phyloP scores from a whole-genome alignment of 345 rosid species.

The Acer saccharum region DNA sequence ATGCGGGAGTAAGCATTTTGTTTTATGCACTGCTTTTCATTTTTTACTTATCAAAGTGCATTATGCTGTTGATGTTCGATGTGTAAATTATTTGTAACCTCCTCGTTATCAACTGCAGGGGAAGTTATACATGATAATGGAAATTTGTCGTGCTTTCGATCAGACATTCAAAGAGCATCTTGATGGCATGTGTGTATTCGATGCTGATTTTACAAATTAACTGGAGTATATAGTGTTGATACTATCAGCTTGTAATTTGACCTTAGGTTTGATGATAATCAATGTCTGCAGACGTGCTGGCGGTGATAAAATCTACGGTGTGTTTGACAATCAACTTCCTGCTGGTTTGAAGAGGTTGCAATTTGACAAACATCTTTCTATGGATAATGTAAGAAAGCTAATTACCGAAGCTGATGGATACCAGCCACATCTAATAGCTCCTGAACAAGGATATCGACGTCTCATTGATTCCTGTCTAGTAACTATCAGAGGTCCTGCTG shows the following conservation, averaged over 20 bases:
- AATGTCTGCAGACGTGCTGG: constrained; percentile 78
- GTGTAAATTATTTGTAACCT: not conserved
- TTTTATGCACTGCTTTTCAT: constrained; percentile 9
- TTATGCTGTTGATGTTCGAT: not conserved
- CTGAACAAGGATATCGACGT: constrained; percentile 95
- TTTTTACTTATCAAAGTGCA: constrained; percentile 1
- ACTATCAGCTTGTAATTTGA: constrained; percentile 5
- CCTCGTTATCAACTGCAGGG: constrained; percentile 55
- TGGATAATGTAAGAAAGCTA: constrained; percentile 83
- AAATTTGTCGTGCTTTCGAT: constrained; percentile 89
- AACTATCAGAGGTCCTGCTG: constrained; percentile 90
- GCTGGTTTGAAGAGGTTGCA: constrained; percentile 91
- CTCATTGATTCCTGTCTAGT: constrained; percentile 87
- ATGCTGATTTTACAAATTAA: not conserved
- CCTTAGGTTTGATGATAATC: constrained; percentile 11
- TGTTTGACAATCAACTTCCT: constrained; percentile 90
- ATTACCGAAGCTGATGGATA: constrained; percentile 98
- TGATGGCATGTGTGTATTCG: constrained; percentile 67
- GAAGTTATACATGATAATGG: constrained; percentile 90
- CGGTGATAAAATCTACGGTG: constrained; percentile 84
- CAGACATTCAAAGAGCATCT: constrained; percentile 95
- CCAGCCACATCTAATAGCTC: constrained; percentile 97
- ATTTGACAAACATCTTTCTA: constrained; percentile 84
- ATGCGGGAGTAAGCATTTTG: constrained; percentile 76
- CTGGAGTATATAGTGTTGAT: not conserved